Percentiles rank a stretch among this genome's conserved stretches.
phyloP scores from a whole-genome alignment of 2,329 filamentous ascomycete genomes.

The Hymenoscyphus fructigenus region DNA sequence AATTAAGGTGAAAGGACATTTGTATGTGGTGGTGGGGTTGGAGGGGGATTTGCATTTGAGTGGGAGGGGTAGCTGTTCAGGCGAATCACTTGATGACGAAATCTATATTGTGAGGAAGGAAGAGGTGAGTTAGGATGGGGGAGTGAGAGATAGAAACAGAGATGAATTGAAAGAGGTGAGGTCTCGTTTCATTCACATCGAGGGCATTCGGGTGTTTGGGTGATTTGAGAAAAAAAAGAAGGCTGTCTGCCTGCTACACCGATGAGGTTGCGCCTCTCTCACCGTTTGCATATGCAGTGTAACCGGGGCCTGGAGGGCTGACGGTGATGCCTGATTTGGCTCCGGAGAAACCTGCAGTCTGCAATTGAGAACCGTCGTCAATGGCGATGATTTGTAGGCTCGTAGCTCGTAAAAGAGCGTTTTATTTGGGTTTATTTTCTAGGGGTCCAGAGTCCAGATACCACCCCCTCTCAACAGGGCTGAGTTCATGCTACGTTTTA shows the following conservation, averaged over 20 bases:
- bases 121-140: not conserved
- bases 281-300: not conserved
- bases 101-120: no score
- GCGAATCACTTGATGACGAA: not conserved
- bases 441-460: not conserved
- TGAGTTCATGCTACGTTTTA: not conserved
- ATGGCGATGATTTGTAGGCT: not conserved
- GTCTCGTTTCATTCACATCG: no score
- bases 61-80: not conserved
- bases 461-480: not conserved
- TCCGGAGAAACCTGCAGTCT: not conserved
- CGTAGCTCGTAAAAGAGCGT: not conserved
- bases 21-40: no score
- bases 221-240: not conserved
- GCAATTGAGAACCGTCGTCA: no score
- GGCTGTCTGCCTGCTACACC: not conserved
- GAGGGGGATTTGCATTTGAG: no score
- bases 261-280: not conserved
- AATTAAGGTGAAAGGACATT: no score
- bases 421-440: not conserved
- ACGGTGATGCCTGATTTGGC: not conserved
- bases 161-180: not conserved
- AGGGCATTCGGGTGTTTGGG: no score
- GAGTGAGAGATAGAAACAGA: not conserved
- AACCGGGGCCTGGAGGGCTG: not conserved